Evolutionary conservation across 2,329 filamentous ascomycete genomes (phyloP), one percentile per base, ranked within the genome.

Genomic region (Aspergillus ochraceoroseus): DNA sequence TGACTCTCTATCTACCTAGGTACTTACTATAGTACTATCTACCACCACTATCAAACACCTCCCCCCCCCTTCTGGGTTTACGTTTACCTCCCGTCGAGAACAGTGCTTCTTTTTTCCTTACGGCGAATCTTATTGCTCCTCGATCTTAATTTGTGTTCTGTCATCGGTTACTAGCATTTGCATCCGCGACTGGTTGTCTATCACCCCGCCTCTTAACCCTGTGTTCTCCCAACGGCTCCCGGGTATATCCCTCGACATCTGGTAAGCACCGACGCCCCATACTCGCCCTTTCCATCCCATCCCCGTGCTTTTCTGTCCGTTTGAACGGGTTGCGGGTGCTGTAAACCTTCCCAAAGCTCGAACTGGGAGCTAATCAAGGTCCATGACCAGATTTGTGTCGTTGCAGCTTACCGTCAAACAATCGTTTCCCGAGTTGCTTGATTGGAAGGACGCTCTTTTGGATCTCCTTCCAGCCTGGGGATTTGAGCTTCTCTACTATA

Each of bases 101-200:
- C n/a, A n/a, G n/a, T n/a, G n/a, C n/a, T 11, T 18, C 23, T 33
- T 32, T 31, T 20, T 30, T 30, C 12, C 25, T 18, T 31, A 18
- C 14, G 18, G 29, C 41, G 14, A 41, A 38, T 20, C 23, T 37
- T 32, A 38, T 33, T 44, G 27, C 28, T 11, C 22, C 44, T 38
- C 35, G 13, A 29, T 37, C 31, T 7, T 30, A 27, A 14, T 19
- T 28, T 27, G 44, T 41, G 38, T 44, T 30, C 40, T 38, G 38
- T 34, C 28, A 14, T 38, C 40, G 47, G 47, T 30, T 46, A 42
- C 42, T 26, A 38, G 38, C 45, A 52, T 26, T 22, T 3, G 31
- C 18, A 36, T 32, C 41, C 44, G 38, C 40, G 43, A 29, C 35
- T 35, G 28, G 31, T 28, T 27, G 23, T 17, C 9, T 15, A n/a